phyloP scores from a whole-genome alignment of 352 stramenopile species.

The Phytophthora sojae region DNA sequence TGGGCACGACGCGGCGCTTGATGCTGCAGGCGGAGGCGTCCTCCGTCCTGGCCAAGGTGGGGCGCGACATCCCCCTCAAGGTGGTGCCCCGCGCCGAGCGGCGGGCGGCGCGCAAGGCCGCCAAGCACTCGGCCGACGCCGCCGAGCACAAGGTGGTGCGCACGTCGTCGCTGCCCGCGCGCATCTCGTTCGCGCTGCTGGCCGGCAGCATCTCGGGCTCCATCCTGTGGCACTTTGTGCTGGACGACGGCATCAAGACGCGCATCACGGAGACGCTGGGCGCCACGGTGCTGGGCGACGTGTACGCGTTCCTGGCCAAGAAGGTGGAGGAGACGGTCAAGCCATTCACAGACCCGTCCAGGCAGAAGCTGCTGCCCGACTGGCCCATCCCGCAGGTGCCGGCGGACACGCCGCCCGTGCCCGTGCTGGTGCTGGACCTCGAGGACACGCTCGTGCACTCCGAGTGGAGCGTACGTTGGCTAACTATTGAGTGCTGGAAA shows the following conservation, averaged over 20 bases:
- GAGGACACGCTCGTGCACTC: conserved; percentile 91
- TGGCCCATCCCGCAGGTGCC: conserved; percentile 87
- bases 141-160: conserved; percentile 59
- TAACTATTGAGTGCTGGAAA: not conserved
- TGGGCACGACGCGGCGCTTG: conserved; percentile 14
- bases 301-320: conserved; percentile 61
- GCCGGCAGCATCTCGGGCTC: conserved; percentile 69
- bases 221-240: conserved; percentile 76
- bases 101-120: conserved; percentile 58
- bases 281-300: conserved; percentile 70
- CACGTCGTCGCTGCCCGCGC: conserved; percentile 76
- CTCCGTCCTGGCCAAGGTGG: conserved; percentile 44
- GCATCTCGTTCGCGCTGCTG: conserved; percentile 75
- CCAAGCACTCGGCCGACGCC: conserved; percentile 40
- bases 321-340: conserved; percentile 78
- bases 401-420: conserved; percentile 76
- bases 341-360: conserved; percentile 84
- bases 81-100: conserved; percentile 69
- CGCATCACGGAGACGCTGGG: conserved; percentile 52
- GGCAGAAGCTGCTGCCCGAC: conserved; percentile 85
- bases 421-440: conserved; percentile 85
- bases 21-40: conserved; percentile 19
- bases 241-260: conserved; percentile 66
- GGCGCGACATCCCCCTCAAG: conserved; percentile 63
- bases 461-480: conserved; percentile 85